Base-by-base conservation (phyloP, 768 basidiomycete species). In the Leccinum broughii region DNA sequence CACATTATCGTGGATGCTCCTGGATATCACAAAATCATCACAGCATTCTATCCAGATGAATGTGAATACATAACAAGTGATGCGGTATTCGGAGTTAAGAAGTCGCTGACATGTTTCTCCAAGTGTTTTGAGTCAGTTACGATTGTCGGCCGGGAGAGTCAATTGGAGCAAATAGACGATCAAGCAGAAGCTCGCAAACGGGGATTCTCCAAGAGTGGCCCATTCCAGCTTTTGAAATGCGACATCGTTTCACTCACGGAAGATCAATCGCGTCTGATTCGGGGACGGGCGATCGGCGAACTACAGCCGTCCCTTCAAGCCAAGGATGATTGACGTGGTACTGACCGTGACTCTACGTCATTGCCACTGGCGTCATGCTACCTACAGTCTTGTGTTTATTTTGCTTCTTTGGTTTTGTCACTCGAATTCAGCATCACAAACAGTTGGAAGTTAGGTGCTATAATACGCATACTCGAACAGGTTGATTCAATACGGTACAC, bases 61-160 rank as follows among this genome's bases (percentile, higher is more conserved):
- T 89, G 92, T 64, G 71, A 77, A 3, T 93, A 83, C 67, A 62
- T 93, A 24, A 73, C 73, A 6, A 90, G 85, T 60, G 92, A 94
- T 68, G 79, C 83, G 14, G 90, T 93, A 3, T 93, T 93, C 72
- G 91, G 93, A 10, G 92, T 91, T 24, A 91, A 91, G 73, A 81
- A 82, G 52, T 90, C 88, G 7, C 78, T 95, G 28, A 44, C 15
- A 8, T 20, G 7, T 41, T 54, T 34, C 53, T 32, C 28, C 4
- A 7, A 24, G 41, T 1, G 41, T 24, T 30, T 54, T 34, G 48
- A 26, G 62, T 58, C 26, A 22, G 10, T 54, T 41, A 48, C 55
- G 20, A 44, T 41, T 13, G 9, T 22, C 34, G 57, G 8, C 24
- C 28, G 88, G 87, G 79, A 30, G 30, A 30, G 26, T 26, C 26